Base-by-base conservation (phyloP, 495 filamentous ascomycete genomes). In the Penicillium odoratum region DNA sequence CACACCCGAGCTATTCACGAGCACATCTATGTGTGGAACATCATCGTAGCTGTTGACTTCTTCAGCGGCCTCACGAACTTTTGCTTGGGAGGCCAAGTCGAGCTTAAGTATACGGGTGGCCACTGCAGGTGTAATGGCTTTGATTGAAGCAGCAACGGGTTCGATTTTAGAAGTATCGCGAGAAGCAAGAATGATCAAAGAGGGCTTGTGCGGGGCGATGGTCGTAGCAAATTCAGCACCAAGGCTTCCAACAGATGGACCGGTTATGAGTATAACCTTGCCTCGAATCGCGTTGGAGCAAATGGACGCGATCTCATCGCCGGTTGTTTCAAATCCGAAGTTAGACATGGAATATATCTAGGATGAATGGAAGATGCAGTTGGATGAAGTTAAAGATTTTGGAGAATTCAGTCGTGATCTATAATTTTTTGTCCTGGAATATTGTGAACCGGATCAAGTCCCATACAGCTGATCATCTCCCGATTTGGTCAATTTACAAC, bases 1-100 rank as follows among this genome's bases (percentile, higher is more conserved):
- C 57, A 89, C 76, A 7, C 81, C 87, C n/a, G 86, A 84, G 65
- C 87, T 90, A 73, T 90, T 90, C 67, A 89, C 83, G 21, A 90
- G 61, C 13, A 88, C 81, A 67, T 89, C 84, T 46, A 90, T 80
- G n/a, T 75, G 62, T 53, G 78, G 69, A 53, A 85, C 81, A 33
- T 70, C 64, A 5, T 48, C 21, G 34, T 58, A 77, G 16, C 67
- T 55, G 15, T 76, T 73, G 60, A 89, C 79, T n/a, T 74, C 58
- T 0, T 65, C 63, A 8, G 80, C 81, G 5, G 85, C 81, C 15
- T 72, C 62, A 0, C 81, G 75, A 0, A 83, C 80, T 50, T 64
- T 75, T 8, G 53, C 29, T 31, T 74, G 68, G 1, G 76, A 79
- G 55, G 60, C 51, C 5, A 84, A 69, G 45, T 83, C 75, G 4